phyloP scores from a whole-genome alignment of 495 filamentous ascomycete genomes.

The Barbatosphaeria neglecta region DNA sequence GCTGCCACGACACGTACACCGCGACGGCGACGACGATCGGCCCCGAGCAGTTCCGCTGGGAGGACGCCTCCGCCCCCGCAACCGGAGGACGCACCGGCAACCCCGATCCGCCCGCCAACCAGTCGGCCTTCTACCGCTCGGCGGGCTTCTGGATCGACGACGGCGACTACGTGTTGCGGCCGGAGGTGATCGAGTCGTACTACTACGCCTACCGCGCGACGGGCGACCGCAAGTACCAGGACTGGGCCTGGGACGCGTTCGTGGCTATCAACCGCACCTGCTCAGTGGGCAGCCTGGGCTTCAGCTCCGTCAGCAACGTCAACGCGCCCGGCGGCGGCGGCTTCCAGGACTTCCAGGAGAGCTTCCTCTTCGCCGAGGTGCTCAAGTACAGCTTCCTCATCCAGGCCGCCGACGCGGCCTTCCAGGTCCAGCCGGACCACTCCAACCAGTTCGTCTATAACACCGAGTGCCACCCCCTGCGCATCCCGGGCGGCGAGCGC shows the following conservation, averaged over 20 bases:
- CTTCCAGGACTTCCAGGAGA: slow-evolving; percentile 65
- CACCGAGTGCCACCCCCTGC: slow-evolving; percentile 74
- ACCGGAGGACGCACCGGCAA: slow-evolving; percentile 23
- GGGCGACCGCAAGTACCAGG: slow-evolving; percentile 57
- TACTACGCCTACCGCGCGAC: slow-evolving; percentile 83
- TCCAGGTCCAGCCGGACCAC: slow-evolving; percentile 49
- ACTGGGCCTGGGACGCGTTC: slow-evolving; percentile 83
- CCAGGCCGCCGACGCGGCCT: slow-evolving; percentile 40
- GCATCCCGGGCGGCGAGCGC: slow-evolving; percentile 23
- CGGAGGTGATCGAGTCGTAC: slow-evolving; percentile 77
- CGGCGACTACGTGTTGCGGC: slow-evolving; percentile 55
- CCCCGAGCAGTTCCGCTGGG: slow-evolving; percentile 68
- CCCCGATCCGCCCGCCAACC: slow-evolving; percentile 26
- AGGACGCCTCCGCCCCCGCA: slow-evolving; percentile 27
- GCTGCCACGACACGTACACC: slow-evolving; percentile 65
- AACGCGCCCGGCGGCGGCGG: slow-evolving; percentile 48
- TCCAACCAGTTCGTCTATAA: slow-evolving; percentile 66
- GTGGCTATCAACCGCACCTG: slow-evolving; percentile 54
- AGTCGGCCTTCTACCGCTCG: slow-evolving; percentile 46
- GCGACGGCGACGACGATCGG: slow-evolving; percentile 61
- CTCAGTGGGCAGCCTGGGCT: slow-evolving; percentile 55
- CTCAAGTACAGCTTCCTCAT: slow-evolving; percentile 77
- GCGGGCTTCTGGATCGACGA: slow-evolving; percentile 67
- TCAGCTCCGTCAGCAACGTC: slow-evolving; percentile 54
- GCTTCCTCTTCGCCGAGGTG: slow-evolving; percentile 84